Conservation (phyloP, 2,329 filamentous ascomycete genomes). For the Onygenales sp. region DNA sequence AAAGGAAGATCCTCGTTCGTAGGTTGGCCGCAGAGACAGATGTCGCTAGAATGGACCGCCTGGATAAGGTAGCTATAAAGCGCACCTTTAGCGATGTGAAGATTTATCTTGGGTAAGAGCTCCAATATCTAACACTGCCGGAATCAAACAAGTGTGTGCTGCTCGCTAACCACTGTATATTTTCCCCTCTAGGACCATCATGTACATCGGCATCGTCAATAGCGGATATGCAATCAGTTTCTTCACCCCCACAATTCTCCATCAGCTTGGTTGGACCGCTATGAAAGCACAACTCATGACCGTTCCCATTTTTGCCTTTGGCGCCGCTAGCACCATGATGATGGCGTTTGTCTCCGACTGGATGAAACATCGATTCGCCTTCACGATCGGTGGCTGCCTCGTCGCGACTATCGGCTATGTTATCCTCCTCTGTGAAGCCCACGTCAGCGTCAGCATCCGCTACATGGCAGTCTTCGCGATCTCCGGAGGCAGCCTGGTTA, state of each 20-base stretch:
- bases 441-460: slow-evolving; percentile 38
- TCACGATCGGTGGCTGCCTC: slow-evolving; percentile 42
- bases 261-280: slow-evolving; percentile 46
- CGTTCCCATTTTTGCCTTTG: slow-evolving; percentile 51
- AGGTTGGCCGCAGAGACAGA: slow-evolving; percentile 35
- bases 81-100: slow-evolving; percentile 42
- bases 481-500: slow-evolving; percentile 45
- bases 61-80: slow-evolving; percentile 39
- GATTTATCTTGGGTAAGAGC: slow-evolving; percentile 33
- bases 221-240: slow-evolving; percentile 37
- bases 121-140: no score
- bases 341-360: slow-evolving; percentile 43
- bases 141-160: no score
- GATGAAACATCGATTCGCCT: slow-evolving; percentile 43
- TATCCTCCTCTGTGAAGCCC: slow-evolving; percentile 42
- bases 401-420: slow-evolving; percentile 47
- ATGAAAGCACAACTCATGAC: slow-evolving; percentile 42
- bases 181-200: slow-evolving; percentile 37
- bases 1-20: slow-evolving; percentile 34
- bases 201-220: slow-evolving; percentile 53
- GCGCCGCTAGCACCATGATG: slow-evolving; percentile 49
- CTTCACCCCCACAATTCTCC: slow-evolving; percentile 35
- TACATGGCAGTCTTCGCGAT: slow-evolving; percentile 50
- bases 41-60: slow-evolving; percentile 42
- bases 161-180: neutral